Evolutionary conservation across 352 stramenopile species (phyloP).

Genomic region (Globisporangium acanthophoron): DNA sequence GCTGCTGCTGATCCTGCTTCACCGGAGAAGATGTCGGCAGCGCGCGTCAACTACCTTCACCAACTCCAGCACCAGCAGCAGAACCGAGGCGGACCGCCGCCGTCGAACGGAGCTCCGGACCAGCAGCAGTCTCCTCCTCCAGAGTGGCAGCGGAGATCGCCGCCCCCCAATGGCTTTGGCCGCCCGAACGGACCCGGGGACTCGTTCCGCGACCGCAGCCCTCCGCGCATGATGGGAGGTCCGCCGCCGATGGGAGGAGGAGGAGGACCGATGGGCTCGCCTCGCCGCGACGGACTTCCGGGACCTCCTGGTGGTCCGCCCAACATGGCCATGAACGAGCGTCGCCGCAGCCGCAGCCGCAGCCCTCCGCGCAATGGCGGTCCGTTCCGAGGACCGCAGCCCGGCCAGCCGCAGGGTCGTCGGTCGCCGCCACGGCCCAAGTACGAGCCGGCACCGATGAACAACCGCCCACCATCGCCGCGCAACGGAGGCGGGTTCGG

Average conservation of each 20-base stretch:
- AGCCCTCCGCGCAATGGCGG: conserved; percentile 19
- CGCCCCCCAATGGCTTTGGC: neutral
- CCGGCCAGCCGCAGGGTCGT: conserved; percentile 1
- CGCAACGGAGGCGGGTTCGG: conserved; percentile 2
- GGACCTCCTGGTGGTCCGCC: neutral
- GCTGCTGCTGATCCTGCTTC: neutral
- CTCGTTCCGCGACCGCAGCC: neutral
- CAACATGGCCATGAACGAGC: neutral
- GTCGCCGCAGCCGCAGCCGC: conserved; percentile 18
- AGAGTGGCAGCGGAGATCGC: conserved; percentile 7
- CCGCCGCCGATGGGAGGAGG: neutral
- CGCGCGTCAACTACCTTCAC: conserved; percentile 5
- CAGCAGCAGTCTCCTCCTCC: neutral
- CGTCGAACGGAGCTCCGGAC: neutral
- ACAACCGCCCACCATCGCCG: conserved; percentile 10
- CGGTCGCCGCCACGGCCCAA: conserved; percentile 6
- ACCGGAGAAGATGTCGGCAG: conserved; percentile 26
- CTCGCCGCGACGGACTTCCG: conserved; percentile 5
- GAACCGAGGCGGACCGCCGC: neutral
- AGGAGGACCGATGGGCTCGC: conserved; percentile 5
- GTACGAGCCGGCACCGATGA: conserved; percentile 7
- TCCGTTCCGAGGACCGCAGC: conserved; percentile 5
- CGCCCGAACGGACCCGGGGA: conserved; percentile 2
- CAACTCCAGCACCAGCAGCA: conserved; percentile 1
- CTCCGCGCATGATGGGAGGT: neutral